phyloP scores from a whole-genome alignment of 2,329 filamentous ascomycete genomes.

The Ophiostoma ips region DNA sequence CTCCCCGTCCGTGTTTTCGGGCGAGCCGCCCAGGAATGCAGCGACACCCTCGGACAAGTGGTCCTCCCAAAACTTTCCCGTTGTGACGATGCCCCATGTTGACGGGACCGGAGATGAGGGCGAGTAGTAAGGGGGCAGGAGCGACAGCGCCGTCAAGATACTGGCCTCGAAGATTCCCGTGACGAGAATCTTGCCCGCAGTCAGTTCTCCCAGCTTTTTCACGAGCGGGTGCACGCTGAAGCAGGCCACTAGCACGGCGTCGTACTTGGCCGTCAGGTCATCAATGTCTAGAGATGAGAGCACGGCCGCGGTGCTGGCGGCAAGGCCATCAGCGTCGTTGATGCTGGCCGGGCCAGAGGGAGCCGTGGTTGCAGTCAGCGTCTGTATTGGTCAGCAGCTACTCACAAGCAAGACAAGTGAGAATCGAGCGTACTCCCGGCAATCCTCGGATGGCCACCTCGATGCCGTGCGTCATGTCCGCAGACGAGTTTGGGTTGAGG shows the following conservation, averaged over 20 bases:
- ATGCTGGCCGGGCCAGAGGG: slow-evolving; percentile 59
- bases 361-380: slow-evolving; percentile 48
- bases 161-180: slow-evolving; percentile 83
- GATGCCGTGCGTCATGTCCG: slow-evolving; percentile 56
- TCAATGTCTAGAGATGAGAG: slow-evolving; percentile 35
- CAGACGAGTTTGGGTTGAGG: slow-evolving; percentile 68
- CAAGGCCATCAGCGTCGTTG: slow-evolving; percentile 58
- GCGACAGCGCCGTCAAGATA: slow-evolving; percentile 48
- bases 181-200: slow-evolving; percentile 32
- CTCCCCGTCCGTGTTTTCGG: no score
- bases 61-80: slow-evolving; percentile 68
- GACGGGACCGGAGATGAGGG: slow-evolving; percentile 7
- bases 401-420: background rate
- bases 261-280: slow-evolving; percentile 32
- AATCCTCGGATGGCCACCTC: slow-evolving; percentile 32
- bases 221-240: slow-evolving; percentile 78
- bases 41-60: slow-evolving; percentile 54
- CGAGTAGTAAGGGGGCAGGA: slow-evolving; percentile 23
- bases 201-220: slow-evolving; percentile 30
- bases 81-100: slow-evolving; percentile 79
- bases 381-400: background rate
- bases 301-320: slow-evolving; percentile 47
- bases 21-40: slow-evolving; percentile 47
- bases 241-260: slow-evolving; percentile 77
- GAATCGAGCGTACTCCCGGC: slow-evolving; percentile 29